Evolutionary conservation across 345 rosid genomes (phyloP).

Genomic region (Eucalyptus coolabah): DNA sequence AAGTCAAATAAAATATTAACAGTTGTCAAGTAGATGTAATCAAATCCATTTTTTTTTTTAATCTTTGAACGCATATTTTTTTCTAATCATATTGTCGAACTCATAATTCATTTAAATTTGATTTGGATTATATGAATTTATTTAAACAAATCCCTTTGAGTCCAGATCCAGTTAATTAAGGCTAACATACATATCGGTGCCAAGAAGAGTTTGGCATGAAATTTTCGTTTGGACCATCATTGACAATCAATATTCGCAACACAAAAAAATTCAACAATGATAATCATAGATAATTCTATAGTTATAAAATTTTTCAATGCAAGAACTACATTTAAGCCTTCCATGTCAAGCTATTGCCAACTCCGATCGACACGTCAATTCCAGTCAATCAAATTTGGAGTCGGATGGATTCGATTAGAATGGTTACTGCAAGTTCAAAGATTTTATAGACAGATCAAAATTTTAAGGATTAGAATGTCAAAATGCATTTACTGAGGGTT

Average conservation of each 20-base stretch:
- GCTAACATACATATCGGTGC: rapidly evolving
- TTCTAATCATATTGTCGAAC: not conserved
- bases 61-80: too few species aligned
- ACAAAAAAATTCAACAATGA: not conserved
- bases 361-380: not conserved
- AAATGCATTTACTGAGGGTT: not conserved
- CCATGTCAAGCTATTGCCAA: not conserved
- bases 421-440: not conserved
- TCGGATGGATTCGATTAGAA: not conserved
- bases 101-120: rapidly evolving
- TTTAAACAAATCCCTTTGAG: too few species aligned
- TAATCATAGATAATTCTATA: not conserved
- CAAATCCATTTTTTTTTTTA: not conserved
- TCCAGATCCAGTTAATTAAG: not conserved
- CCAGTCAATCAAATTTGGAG: not conserved
- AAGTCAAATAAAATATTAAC: too few species aligned
- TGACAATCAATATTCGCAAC: rapidly evolving
- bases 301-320: rapidly evolving
- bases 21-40: rapidly evolving
- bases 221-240: rapidly evolving
- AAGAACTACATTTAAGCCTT: not conserved
- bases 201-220: not conserved
- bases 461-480: not conserved
- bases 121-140: too few species aligned
- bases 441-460: not conserved